Evolutionary conservation across 2,329 filamentous ascomycete genomes (phyloP).

Genomic region (Passalora sequoiae): DNA sequence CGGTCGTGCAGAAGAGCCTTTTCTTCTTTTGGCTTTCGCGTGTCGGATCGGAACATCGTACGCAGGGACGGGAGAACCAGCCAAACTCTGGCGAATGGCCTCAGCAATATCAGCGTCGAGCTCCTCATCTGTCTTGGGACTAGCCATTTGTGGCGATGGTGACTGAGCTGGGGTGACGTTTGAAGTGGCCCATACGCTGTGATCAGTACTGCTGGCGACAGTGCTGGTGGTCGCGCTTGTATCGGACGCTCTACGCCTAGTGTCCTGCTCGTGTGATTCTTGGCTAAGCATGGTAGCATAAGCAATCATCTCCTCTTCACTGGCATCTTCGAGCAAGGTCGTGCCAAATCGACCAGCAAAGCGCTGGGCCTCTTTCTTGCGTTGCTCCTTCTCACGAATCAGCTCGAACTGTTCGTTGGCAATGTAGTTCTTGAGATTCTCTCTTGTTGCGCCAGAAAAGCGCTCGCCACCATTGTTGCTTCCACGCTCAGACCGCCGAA

Average conservation of each 20-base stretch:
- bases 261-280: conserved; percentile 51
- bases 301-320: conserved; percentile 57
- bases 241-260: conserved; percentile 43
- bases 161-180: conserved; percentile 27
- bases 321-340: conserved; percentile 57
- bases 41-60: conserved; percentile 46
- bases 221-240: conserved; percentile 37
- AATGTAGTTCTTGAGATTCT: conserved; percentile 74
- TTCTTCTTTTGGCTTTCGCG: conserved; percentile 35
- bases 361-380: conserved; percentile 62
- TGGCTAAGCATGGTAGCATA: conserved; percentile 60
- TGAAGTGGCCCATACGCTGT: conserved; percentile 27
- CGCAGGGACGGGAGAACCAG: conserved; percentile 19
- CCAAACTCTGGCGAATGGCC: conserved; percentile 53
- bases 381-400: conserved; percentile 63
- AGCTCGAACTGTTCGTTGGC: conserved; percentile 79
- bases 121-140: conserved; percentile 43
- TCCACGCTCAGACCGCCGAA: conserved; percentile 63
- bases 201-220: conserved; percentile 35
- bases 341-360: conserved; percentile 79
- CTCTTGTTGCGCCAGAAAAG: conserved; percentile 59
- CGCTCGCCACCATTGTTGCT: conserved; percentile 56
- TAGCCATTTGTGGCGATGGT: conserved; percentile 19
- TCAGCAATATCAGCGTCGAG: conserved; percentile 57
- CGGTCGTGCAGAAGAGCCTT: conserved; percentile 26